Conservation (phyloP, 2,329 filamentous ascomycete genomes). For the Stemphylium vesicarium region DNA sequence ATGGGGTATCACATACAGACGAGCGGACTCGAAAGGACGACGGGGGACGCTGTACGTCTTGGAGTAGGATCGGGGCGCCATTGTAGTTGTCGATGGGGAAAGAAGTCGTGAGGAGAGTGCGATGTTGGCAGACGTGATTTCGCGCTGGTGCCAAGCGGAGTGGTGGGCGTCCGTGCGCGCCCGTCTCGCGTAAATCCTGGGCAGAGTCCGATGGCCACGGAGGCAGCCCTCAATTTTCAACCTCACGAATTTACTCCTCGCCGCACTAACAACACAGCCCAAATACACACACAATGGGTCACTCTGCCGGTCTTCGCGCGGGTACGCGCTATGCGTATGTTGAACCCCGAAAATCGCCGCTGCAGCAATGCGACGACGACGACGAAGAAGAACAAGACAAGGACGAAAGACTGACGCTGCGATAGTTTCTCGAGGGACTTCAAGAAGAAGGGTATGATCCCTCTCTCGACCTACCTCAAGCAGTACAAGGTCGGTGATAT, state of each 20-base stretch:
- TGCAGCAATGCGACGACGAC: constrained; percentile 11
- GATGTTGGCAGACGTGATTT: constrained; percentile 4
- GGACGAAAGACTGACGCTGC: constrained; percentile 28
- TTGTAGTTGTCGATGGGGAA: constrained; percentile 48
- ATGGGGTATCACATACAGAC: constrained; percentile 87
- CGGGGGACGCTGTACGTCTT: constrained; percentile 99
- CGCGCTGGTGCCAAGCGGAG: constrained; percentile 3
- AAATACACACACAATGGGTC: constrained; percentile 57
- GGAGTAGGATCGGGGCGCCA: constrained; percentile 75
- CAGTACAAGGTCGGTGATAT: constrained; percentile 98
- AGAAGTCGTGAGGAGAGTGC: constrained; percentile 21
- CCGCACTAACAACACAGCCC: constrained; percentile 29
- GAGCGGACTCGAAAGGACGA: constrained; percentile 99
- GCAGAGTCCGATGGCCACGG: no score
- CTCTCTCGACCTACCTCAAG: constrained; percentile 90
- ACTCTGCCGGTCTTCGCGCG: constrained; percentile 56
- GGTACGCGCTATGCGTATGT: constrained; percentile 53
- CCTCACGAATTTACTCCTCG: constrained; percentile 9
- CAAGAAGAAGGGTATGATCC: constrained; percentile 94
- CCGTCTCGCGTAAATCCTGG: no score
- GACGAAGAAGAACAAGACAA: background rate
- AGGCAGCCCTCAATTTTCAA: constrained; percentile 1
- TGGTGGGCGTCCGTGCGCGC: background rate
- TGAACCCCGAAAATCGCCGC: background rate
- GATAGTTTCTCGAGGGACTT: constrained; percentile 81